phyloP scores from a whole-genome alignment of 1,139 yeast genomes.

The Kodamaea sp. region DNA sequence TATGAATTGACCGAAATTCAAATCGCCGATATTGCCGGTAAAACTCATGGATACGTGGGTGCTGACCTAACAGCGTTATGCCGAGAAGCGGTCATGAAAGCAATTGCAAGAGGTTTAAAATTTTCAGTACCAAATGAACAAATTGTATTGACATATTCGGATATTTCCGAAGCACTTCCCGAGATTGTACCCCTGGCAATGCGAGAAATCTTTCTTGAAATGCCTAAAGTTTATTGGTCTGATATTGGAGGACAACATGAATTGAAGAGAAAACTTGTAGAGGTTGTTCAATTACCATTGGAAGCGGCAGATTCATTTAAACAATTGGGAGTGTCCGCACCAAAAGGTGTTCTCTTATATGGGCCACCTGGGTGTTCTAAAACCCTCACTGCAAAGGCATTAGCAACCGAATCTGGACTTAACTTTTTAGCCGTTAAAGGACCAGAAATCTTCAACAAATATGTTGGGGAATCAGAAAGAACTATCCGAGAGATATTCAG shows the following conservation, averaged over 20 bases:
- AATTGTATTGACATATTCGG: constrained; percentile 38
- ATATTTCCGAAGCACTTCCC: constrained; percentile 63
- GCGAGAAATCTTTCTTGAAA: constrained; percentile 91
- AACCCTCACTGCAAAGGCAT: constrained; percentile 88
- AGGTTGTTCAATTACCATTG: constrained; percentile 88
- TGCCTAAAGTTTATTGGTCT: constrained; percentile 90
- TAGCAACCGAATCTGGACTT: constrained; percentile 91
- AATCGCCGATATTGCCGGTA: constrained; percentile 56
- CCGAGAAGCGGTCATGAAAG: constrained; percentile 83
- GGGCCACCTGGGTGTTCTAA: constrained; percentile 99
- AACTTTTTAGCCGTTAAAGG: constrained; percentile 94
- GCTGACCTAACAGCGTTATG: constrained; percentile 88
- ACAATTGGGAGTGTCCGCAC: constrained; percentile 79
- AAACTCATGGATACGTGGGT: constrained; percentile 75
- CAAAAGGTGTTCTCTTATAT: constrained; percentile 83
- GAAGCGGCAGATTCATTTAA: constrained; percentile 77
- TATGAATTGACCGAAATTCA: constrained; percentile 52
- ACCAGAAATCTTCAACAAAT: constrained; percentile 90
- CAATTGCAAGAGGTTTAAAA: constrained; percentile 59
- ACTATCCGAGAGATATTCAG: constrained; percentile 85
- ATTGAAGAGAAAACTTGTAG: constrained; percentile 73
- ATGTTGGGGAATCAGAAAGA: constrained; percentile 91
- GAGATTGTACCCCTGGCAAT: constrained; percentile 93
- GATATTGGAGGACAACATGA: constrained; percentile 96
- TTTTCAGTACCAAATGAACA: constrained; percentile 18